phyloP scores from a whole-genome alignment of 495 filamentous ascomycete species.

The Penicillium simplicissimum region DNA sequence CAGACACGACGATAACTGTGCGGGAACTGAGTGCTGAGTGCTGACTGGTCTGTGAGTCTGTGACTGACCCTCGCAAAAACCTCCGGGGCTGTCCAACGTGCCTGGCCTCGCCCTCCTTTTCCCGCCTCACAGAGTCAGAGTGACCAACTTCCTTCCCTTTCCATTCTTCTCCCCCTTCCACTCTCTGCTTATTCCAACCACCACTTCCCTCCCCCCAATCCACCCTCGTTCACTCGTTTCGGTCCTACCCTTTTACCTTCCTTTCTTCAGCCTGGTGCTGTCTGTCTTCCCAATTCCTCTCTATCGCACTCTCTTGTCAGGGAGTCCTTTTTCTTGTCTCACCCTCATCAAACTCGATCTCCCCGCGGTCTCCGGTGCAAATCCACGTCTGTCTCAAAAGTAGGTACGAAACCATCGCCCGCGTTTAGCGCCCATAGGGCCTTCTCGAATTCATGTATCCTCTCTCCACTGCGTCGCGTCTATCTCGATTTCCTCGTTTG shows the following conservation, averaged over 20 bases:
- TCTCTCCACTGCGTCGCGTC: neutral
- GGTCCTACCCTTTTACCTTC: constrained; percentile 16
- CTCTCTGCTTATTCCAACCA: constrained; percentile 12
- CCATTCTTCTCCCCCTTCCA: constrained; percentile 14
- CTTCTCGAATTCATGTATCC: neutral
- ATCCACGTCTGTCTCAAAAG: constrained; percentile 16
- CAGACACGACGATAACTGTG: no score
- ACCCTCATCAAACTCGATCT: neutral
- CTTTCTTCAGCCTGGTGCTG: constrained; percentile 29
- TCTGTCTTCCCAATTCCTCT: constrained; percentile 5
- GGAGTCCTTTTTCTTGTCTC: neutral
- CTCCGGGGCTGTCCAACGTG: neutral
- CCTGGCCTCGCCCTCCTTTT: constrained; percentile 1
- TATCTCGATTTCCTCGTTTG: neutral
- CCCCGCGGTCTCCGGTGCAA: neutral
- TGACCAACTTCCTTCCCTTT: constrained; percentile 19
- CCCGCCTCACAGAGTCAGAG: neutral
- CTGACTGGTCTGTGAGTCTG: no score
- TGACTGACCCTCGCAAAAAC: no score
- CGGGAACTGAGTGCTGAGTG: no score
- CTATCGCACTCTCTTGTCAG: neutral
- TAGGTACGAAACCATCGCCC: constrained; percentile 12
- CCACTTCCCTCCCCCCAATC: constrained; percentile 1
- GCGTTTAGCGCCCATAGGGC: constrained; percentile 10
- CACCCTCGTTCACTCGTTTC: constrained; percentile 25